phyloP scores from a whole-genome alignment of 2,329 filamentous ascomycete genomes.

The Tolypocladium nubicola region DNA sequence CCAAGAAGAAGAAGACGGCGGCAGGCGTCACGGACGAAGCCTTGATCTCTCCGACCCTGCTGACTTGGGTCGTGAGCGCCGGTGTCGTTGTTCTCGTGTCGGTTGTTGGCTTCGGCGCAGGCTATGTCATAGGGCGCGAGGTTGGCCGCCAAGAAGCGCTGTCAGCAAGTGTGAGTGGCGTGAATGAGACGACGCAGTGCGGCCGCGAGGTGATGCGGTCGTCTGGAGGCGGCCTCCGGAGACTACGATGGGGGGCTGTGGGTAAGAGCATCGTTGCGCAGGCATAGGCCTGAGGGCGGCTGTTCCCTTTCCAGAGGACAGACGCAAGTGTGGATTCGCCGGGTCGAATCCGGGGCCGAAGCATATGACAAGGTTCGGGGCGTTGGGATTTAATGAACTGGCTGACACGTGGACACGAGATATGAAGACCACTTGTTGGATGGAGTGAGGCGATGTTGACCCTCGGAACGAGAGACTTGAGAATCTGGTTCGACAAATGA shows the following conservation, averaged over 20 bases:
- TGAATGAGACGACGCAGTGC: slow-evolving; percentile 37
- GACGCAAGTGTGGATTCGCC: neutral
- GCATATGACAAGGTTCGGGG: neutral
- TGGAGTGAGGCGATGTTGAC: neutral
- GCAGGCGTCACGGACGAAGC: slow-evolving; percentile 23
- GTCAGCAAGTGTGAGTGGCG: slow-evolving; percentile 27
- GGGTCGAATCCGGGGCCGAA: neutral
- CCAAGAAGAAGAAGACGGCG: slow-evolving; percentile 49
- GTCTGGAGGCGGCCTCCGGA: slow-evolving; percentile 38
- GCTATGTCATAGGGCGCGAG: slow-evolving; percentile 57
- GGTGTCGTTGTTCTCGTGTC: slow-evolving; percentile 58
- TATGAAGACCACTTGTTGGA: neutral
- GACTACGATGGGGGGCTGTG: slow-evolving; percentile 44
- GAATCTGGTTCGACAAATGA: neutral
- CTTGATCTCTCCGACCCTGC: slow-evolving; percentile 46
- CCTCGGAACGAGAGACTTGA: neutral
- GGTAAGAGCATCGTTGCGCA: slow-evolving; percentile 39
- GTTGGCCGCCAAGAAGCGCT: slow-evolving; percentile 51
- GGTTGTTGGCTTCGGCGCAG: slow-evolving; percentile 58
- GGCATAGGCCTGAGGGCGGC: slow-evolving; percentile 6
- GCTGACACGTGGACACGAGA: neutral
- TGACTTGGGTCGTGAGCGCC: slow-evolving; percentile 56
- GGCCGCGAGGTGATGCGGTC: slow-evolving; percentile 43
- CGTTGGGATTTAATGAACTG: neutral
- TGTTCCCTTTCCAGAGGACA: neutral